Base-by-base conservation (phyloP, 2,329 filamentous ascomycete genomes). In the Pseudocercospora cruenta region DNA sequence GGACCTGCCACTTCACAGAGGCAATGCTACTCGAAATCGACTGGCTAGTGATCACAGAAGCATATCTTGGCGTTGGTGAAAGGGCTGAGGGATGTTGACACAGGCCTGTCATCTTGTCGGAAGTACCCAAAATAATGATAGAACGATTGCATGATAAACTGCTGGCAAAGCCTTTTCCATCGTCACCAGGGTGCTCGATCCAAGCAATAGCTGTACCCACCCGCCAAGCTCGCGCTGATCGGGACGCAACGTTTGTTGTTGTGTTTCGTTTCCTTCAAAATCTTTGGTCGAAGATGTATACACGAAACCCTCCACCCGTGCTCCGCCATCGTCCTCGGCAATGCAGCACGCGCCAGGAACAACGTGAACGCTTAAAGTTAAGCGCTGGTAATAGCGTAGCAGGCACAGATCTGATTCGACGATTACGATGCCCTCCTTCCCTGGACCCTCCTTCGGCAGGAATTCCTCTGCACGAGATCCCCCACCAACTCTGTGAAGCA, bases 261-360 rank as follows among this genome's bases (percentile, higher is more conserved):
- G 51, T 55, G 51, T 31, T 55, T 31, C 51, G 22, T 28, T 31
- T 9, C 26, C 26, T 55, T n/a, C 4, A 14, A 55, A 31, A 55
- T 26, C 51, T 24, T 55, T 55, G 51, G 51, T 31, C 24, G 51
- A 55, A 33, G 12, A 7, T 55, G 12, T 55, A 2, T 55, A 55
- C 51, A 55, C 51, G 24, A 55, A 55, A 33, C 51, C 51, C 21
- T 54, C 51, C 24, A 26, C 51, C 21, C 24, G 10, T 12, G 14
- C 51, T 54, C 21, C 51, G 24, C 24, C 51, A 43, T 55, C 26
- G 51, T 33, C 51, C 51, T 55, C 51, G 51, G 51, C 51, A 55
- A 55, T 55, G 51, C 51, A 55, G 51, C 51, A 55, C 51, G 51
- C 51, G 51, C 51, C 24, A 55, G 51, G 51, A 55, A 55, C 51